Evolutionary conservation across 805 yeast species (phyloP), one percentile per base, ranked within the genome.

Genomic region (Wickerhamiella sergipiensis): DNA sequence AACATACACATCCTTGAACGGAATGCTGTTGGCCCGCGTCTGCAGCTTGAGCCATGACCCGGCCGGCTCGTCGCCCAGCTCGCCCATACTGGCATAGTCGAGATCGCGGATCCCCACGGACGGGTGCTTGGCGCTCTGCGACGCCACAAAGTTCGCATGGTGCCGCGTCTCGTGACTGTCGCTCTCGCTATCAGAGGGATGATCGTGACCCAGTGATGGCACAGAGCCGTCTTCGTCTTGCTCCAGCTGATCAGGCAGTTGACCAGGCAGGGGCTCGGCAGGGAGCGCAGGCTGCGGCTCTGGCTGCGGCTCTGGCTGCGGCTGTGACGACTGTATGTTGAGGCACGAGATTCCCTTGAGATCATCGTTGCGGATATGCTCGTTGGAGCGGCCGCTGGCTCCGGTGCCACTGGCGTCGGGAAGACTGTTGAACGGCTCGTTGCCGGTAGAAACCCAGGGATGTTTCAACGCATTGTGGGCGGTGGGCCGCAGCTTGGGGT

Each of bases 391-490:
- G 8, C 26, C 26, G 15, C 33, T 29, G 12, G 33, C 33, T 7
- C 15, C 9, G 15, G 19, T 6, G 19, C 40, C 40, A 6, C 19
- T n/a, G 19, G 40, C 40, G 3, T 36, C 40, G 40, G 40, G 40
- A 36, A 36, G 40, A 13, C 40, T 36, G 40, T 36, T 36, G 40
- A 36, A 36, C 19, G 19, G 19, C 19, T 36, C 40, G 40, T 36
- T 36, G 40, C 40, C 40, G 7, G 40, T n/a, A n/a, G 15, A 15
- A 17, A 36, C 40, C 98, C 98, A 92, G 3, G 83, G 82, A 63
- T 87, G 95, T 18, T 70, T 63, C 45, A 90, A 70, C 0, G 97
- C 97, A 50, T 76, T 78, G 6, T 70, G 70, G 0, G 97, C 96
- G 18, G 82, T 78, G 18, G 85, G 74, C 53, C 98, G 73, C 40